These are phyloP conservation scores for Tetrapisispora pingtungensis DNA, from an alignment of 805 yeast species.

Conservation along the genomic window DNA sequence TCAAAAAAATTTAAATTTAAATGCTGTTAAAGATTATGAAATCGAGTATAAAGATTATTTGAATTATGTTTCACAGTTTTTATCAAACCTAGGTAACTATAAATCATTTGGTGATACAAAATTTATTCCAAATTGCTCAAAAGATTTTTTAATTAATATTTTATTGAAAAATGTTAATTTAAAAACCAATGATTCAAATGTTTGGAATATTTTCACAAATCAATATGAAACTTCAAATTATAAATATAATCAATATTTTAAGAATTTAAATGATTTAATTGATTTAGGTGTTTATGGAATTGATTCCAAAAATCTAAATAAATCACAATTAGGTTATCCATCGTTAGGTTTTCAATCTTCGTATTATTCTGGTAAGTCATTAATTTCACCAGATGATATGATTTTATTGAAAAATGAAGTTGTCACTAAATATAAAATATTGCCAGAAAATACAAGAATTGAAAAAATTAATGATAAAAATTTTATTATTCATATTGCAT, in stretches of 20 bases:
- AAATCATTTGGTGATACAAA: conserved; percentile 85
- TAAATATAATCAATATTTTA: conserved; percentile 4
- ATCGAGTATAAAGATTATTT: conserved; percentile 40
- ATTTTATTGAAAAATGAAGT: conserved; percentile 46
- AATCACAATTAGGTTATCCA: conserved; percentile 64
- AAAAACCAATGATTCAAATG: background rate
- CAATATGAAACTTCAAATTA: background rate
- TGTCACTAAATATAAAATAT: conserved; percentile 29
- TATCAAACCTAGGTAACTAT: conserved; percentile 66
- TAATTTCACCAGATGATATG: conserved; percentile 46
- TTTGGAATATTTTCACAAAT: conserved; percentile 1
- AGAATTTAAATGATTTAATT: conserved; percentile 29
- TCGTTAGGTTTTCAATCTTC: conserved; percentile 65
- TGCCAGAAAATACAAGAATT: conserved; percentile 67
- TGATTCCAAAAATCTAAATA: conserved; percentile 28
- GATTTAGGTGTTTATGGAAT: conserved; percentile 41
- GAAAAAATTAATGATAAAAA: conserved; percentile 40
- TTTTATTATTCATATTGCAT: conserved; percentile 60
- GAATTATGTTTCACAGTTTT: conserved; percentile 67
- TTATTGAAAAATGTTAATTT: background rate
- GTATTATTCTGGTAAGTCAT: conserved; percentile 48
- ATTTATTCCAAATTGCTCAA: conserved; percentile 57
- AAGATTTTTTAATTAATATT: conserved; percentile 32
- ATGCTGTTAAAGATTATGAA: conserved; percentile 26
- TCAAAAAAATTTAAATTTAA: conserved; percentile 40